phyloP scores from a whole-genome alignment of 805 yeast genomes.

The Tetrapisispora namnaoensis region DNA sequence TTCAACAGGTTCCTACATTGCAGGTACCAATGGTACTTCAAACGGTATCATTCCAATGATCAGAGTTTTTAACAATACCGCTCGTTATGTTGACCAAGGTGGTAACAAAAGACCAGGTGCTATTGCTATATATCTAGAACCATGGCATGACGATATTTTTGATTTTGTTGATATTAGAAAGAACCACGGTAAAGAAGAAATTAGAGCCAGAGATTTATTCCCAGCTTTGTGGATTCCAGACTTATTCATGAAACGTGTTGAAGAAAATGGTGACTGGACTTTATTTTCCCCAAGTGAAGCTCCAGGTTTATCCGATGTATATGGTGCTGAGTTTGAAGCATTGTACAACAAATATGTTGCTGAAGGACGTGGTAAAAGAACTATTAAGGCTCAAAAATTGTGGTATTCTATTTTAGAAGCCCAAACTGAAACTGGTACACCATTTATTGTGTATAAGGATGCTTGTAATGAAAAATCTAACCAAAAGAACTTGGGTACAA shows the following conservation, averaged over 20 bases:
- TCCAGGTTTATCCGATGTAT: constrained; percentile 72
- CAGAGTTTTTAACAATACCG: constrained; percentile 89
- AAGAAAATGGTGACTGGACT: constrained; percentile 72
- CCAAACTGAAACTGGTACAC: constrained; percentile 94
- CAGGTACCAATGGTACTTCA: constrained; percentile 88
- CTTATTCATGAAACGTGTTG: constrained; percentile 85
- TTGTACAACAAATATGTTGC: constrained; percentile 65
- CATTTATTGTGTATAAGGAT: constrained; percentile 90
- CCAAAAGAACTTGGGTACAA: constrained; percentile 85
- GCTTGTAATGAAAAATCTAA: constrained; percentile 80
- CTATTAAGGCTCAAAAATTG: constrained; percentile 76
- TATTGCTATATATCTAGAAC: constrained; percentile 85
- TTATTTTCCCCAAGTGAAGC: constrained; percentile 84
- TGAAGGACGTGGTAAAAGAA: constrained; percentile 53
- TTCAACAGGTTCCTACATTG: constrained; percentile 75
- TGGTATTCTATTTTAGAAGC: constrained; percentile 87
- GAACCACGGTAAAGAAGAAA: constrained; percentile 92
- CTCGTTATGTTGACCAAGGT: constrained; percentile 96
- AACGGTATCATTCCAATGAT: constrained; percentile 95
- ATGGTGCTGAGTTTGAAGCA: constrained; percentile 73
- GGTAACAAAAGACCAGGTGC: constrained; percentile 98
- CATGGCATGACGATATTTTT: constrained; percentile 92
- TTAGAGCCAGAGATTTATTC: constrained; percentile 86
- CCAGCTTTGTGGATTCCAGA: constrained; percentile 94
- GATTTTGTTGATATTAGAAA: constrained; percentile 80